Conservation (phyloP, 352 stramenopile species). For the Phytophthora pistaciae region DNA sequence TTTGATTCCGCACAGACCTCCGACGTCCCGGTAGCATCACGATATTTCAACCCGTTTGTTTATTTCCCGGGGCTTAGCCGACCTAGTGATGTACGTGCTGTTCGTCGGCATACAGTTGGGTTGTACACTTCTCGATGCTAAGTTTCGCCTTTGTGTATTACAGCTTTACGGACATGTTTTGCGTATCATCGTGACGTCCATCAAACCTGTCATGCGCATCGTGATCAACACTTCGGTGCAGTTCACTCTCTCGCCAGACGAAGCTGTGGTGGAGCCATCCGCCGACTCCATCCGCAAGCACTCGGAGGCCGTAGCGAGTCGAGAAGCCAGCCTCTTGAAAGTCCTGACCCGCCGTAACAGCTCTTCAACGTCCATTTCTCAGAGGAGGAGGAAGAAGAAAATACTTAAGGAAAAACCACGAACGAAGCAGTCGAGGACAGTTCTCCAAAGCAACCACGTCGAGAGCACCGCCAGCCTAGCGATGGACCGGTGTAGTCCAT, state of each 20-base stretch:
- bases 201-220: slow-evolving; percentile 44
- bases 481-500: slow-evolving; percentile 35
- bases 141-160: background rate
- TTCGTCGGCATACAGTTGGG: background rate
- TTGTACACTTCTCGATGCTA: background rate
- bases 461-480: slow-evolving; percentile 25
- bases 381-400: slow-evolving; percentile 7
- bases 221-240: slow-evolving; percentile 70
- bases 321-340: slow-evolving; percentile 9
- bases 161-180: slow-evolving; percentile 66
- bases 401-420: slow-evolving; percentile 1
- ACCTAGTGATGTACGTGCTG: slow-evolving; percentile 51
- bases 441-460: slow-evolving; percentile 17
- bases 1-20: slow-evolving; percentile 29
- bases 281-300: slow-evolving; percentile 10
- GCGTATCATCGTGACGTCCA: slow-evolving; percentile 54
- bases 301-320: background rate
- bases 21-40: slow-evolving; percentile 5
- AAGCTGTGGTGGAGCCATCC: slow-evolving; percentile 18
- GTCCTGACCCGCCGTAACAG: slow-evolving; percentile 7
- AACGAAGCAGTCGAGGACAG: background rate
- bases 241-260: slow-evolving; percentile 42
- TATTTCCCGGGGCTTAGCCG: slow-evolving; percentile 53
- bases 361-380: slow-evolving; percentile 14
- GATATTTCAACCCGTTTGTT: slow-evolving; percentile 51